Base-by-base conservation (phyloP, 176 grass and related monocot species). In the Pontederia crassipes region DNA sequence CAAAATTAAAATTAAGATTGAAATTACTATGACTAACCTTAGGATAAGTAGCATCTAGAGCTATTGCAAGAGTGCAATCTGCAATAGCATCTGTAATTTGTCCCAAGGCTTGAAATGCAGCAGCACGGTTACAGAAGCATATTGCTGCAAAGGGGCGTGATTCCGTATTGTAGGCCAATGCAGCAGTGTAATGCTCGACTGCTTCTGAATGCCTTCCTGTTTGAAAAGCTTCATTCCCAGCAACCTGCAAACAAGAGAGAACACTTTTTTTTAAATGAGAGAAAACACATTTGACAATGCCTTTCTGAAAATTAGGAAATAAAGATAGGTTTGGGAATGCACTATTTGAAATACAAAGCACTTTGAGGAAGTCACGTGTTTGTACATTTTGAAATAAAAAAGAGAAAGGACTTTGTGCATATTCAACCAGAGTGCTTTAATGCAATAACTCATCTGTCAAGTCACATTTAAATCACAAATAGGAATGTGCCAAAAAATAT, bases 141-240 rank as follows among this genome's bases (percentile, higher is more conserved):
- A 97, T 59, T 61, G 92, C 87, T 70, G 81, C 71, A 75, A 91
- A 88, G 55, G 69, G 66, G 9, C 62, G 27, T 45, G 92, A 90
- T 71, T 97, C 87, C 1, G 55, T 73, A 67, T 74, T 91, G 49
- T 70, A 80, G 58, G 85, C 32, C 27, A 90, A 68, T 75, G 87
- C 84, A 78, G 87, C 46, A 11, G 78, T 85, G 59, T 91, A 97
- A 72, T 91, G 76, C 65, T 91, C 81, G 55, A 91, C 86, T 65
- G 92, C 87, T 66, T 87, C 81, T 28, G 67, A 75, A 82, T 91
- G 86, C 80, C 72, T 86, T 57, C 87, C 83, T 70, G 75, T 62
- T 54, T 85, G 84, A 80, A 97, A 97, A 58, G 92, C 86, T 85
- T 85, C 81, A 60, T 91, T 97, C 48, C 92, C 92, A 68, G 83